Evolutionary conservation across 139 green algal species (phyloP), one percentile per base, ranked within the genome.

Genomic region (Micractinium sp.): DNA sequence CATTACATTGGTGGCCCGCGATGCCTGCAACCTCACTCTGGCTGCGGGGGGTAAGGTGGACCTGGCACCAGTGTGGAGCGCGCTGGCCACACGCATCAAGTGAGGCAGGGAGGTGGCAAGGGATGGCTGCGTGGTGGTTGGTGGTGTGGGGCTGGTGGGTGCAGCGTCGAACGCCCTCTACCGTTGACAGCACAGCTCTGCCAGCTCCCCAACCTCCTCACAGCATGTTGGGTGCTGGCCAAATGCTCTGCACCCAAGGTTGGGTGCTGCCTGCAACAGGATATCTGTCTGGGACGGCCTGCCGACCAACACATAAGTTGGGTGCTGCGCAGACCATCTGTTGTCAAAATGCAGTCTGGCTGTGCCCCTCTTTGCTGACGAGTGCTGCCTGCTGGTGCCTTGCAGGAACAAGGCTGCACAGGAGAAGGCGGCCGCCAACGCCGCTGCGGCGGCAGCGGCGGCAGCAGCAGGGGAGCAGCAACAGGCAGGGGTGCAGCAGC

Each of bases 61-160:
- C 38, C 27, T 87, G 38, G 67, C 60, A 25, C 83, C 83, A 4
- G 29, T 87, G 25, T 87, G 83, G 83, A 22, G 38, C 12, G 83
- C 83, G 3, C 38, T 87, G 83, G 83, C 83, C 0, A 25, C 39
- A 3, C 63, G 38, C 23, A 12, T 87, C 27, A 67, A n/a, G 83
- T 80, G 67, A 33, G 60, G 19, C 18, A 35, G 63, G 35, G 47
- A 56, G 47, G 7, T 16, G 47, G 47, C 47, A 56, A 56, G 9
- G 47, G 47, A 56, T 29, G 67, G 2, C 23, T 33, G 20, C 25
- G 67, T 33, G 20, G 1, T n/a, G n/a, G 67, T 7, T 15, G 67
- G 23, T 25, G 23, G 23, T 25, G 22, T 20, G 63, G 20, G 16
- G 22, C 16, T 73, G 63, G 67, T 22, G n/a, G 67, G 31, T 75